Percentiles rank a stretch among this genome's conserved stretches.
Evolutionary conservation across 164 flowering plant genomes (phyloP).

Genomic region (Chimonanthus praecox): DNA sequence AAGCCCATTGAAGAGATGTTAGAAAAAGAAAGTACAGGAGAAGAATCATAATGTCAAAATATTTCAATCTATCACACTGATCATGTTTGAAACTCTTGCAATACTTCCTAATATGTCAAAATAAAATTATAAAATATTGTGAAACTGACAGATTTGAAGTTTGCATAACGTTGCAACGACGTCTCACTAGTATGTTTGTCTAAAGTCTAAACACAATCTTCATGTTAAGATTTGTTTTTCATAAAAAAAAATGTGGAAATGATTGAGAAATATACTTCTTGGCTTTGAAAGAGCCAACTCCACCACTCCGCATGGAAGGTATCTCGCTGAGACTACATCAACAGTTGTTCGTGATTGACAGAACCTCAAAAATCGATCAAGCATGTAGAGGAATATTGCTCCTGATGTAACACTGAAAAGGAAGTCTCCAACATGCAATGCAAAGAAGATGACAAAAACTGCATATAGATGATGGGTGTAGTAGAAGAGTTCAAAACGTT

Average conservation of each 20-base stretch:
- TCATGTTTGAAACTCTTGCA: no score
- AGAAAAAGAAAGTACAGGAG: no score
- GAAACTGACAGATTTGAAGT: no score
- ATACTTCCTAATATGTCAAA: no score
- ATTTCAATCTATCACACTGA: no score
- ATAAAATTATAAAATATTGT: no score
- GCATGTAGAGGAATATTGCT: slow-evolving; percentile 70
- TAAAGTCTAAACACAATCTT: no score
- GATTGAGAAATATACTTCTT: not conserved
- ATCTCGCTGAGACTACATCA: slow-evolving; percentile 54
- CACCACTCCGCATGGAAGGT: slow-evolving; percentile 71
- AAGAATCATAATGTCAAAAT: no score
- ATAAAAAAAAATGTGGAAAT: not conserved
- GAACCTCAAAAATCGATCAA: slow-evolving; percentile 84
- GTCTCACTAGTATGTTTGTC: no score
- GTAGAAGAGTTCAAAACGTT: slow-evolving; percentile 74
- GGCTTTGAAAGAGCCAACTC: slow-evolving; percentile 77
- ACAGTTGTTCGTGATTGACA: slow-evolving; percentile 67
- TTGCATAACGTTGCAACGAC: no score
- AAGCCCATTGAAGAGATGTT: not conserved
- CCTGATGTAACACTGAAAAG: slow-evolving; percentile 58
- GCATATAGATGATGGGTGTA: slow-evolving; percentile 89
- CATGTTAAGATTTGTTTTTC: not conserved
- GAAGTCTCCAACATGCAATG: slow-evolving; percentile 75
- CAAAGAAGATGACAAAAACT: slow-evolving; percentile 65